phyloP scores from a whole-genome alignment of 345 rosid genomes.

The Psidium friedrichsthalianum region DNA sequence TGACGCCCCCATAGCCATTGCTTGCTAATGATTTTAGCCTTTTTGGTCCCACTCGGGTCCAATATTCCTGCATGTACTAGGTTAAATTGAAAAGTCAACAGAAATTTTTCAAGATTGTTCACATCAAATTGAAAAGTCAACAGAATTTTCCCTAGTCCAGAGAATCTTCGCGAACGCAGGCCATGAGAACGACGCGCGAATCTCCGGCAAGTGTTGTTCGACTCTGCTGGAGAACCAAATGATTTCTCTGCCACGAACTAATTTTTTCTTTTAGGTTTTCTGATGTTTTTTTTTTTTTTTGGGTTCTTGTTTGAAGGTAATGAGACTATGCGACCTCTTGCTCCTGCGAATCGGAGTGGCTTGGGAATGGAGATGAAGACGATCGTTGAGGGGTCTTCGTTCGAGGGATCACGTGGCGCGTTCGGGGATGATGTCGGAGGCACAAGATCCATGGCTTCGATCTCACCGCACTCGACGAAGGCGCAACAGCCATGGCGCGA shows the following conservation, averaged over 20 bases:
- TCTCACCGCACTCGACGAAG: not conserved
- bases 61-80: too few relatives aligned
- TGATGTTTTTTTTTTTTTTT: not conserved
- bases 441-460: not conserved
- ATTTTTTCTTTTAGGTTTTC: not conserved
- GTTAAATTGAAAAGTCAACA: too few relatives aligned
- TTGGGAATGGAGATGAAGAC: constrained; percentile 3
- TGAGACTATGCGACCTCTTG: not conserved
- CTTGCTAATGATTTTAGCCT: too few relatives aligned
- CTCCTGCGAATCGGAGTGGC: constrained; percentile 4
- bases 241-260: not conserved
- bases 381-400: not conserved
- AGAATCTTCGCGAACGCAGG: constrained; percentile 9
- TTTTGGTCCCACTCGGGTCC: too few relatives aligned
- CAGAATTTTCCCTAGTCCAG: constrained; percentile 8
- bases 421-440: not conserved
- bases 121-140: not conserved
- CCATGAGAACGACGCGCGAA: constrained; percentile 3
- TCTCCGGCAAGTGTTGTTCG: not conserved
- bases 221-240: not conserved
- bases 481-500: not conserved
- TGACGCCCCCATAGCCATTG: too few relatives aligned
- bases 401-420: too few relatives aligned
- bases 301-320: not conserved
- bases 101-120: too few relatives aligned